These are phyloP conservation scores for Exobasidium cylindrosporum DNA, from an alignment of 1,284 basidiomycete species.

Conservation along the genomic window DNA sequence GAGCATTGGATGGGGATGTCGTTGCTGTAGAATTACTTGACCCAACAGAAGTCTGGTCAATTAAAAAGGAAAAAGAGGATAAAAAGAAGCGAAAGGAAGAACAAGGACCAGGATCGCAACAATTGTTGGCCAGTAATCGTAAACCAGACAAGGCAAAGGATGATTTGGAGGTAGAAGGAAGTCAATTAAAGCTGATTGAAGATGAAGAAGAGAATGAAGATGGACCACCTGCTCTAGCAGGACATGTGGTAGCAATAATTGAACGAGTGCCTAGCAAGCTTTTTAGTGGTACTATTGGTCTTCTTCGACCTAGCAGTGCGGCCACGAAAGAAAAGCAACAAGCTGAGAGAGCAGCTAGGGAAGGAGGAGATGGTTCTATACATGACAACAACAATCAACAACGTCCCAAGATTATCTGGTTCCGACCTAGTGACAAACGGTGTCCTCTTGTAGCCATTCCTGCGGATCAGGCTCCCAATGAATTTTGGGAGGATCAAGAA, in stretches of 20 bases:
- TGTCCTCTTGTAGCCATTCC: conserved; percentile 98
- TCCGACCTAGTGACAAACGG: conserved; percentile 98
- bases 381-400: conserved; percentile 64
- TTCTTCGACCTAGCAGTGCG: conserved; percentile 91
- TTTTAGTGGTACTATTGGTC: conserved; percentile 93
- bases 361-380: conserved; percentile 78
- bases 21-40: conserved; percentile 97
- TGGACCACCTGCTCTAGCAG: conserved; percentile 62
- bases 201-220: conserved; percentile 86
- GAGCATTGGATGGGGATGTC: conserved; percentile 96
- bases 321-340: conserved; percentile 99
- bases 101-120: conserved; percentile 79
- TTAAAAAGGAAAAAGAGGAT: conserved; percentile 99
- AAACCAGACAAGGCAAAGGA: conserved; percentile 99
- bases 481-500: conserved; percentile 88
- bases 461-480: conserved; percentile 87
- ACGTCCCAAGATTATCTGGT: conserved; percentile 99
- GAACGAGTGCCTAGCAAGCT: conserved; percentile 98
- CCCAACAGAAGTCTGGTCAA: conserved; percentile 75
- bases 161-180: conserved; percentile 98
- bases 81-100: conserved; percentile 84
- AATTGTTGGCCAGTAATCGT: conserved; percentile 61
- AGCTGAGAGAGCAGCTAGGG: conserved; percentile 90
- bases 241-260: conserved; percentile 96
- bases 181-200: conserved; percentile 91